A percentile compares a stretch with the other conserved stretches of the same genome.
These are phyloP conservation scores for Albizia julibrissin DNA, from an alignment of 306 rosid species.

Conservation along the genomic window DNA sequence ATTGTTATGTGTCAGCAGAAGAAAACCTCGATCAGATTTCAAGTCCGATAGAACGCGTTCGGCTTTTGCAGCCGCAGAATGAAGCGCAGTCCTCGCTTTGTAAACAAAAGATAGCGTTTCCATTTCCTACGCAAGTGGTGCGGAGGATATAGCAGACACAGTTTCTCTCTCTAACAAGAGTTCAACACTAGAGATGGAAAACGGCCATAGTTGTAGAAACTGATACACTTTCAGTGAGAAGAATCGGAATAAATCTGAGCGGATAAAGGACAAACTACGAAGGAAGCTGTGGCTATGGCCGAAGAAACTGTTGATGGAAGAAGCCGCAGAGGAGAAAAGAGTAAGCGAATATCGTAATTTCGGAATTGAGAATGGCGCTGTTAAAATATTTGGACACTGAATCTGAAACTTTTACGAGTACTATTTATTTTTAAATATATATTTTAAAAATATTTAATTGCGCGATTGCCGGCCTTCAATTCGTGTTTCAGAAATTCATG, in stretches of 20 bases:
- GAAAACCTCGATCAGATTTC: constrained; percentile 82
- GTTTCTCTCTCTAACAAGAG: constrained; percentile 3
- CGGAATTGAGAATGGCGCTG: background rate
- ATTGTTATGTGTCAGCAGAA: constrained; percentile 23
- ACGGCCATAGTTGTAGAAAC: background rate
- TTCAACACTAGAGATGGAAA: background rate
- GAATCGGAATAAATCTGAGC: constrained; percentile 29
- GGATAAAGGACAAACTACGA: background rate
- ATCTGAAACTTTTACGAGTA: background rate
- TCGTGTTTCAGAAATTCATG: too few species aligned
- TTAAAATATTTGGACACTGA: background rate
- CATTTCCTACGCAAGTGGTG: constrained; percentile 43
- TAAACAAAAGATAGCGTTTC: constrained; percentile 83
- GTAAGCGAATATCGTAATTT: background rate
- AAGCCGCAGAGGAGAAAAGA: background rate
- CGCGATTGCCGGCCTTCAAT: too few species aligned
- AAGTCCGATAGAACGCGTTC: constrained; percentile 82
- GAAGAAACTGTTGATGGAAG: background rate
- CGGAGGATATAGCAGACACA: constrained; percentile 9
- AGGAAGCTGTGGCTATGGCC: background rate
- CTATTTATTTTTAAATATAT: too few species aligned
- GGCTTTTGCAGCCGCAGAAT: constrained; percentile 99
- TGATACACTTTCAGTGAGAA: background rate
- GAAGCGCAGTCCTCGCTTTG: constrained; percentile 92
- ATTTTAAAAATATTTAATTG: too few species aligned